Percentiles rank a stretch among this genome's conserved stretches.
Conservation (phyloP, 1,139 yeast genomes). For the Sugiyamaella neomexicana region DNA sequence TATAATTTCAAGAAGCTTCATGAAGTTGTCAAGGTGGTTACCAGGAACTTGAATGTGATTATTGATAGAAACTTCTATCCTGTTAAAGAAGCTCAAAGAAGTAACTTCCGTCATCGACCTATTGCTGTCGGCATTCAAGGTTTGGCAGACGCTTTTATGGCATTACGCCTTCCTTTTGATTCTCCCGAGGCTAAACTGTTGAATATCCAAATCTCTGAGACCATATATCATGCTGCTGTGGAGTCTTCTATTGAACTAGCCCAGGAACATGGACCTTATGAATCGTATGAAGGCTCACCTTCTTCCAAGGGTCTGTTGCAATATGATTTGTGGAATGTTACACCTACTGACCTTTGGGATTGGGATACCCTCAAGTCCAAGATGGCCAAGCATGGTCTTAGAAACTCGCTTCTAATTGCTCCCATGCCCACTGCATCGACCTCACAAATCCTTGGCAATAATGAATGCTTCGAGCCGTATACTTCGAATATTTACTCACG, state of each 20-base stretch:
- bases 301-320: conserved; percentile 78
- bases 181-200: conserved; percentile 67
- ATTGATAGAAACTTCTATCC: conserved; percentile 83
- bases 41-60: conserved; percentile 70
- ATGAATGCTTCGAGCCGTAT: conserved; percentile 89
- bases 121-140: conserved; percentile 92
- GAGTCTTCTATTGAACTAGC: conserved; percentile 82
- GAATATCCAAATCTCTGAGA: conserved; percentile 81
- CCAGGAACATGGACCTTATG: conserved; percentile 61
- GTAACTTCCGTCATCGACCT: conserved; percentile 79
- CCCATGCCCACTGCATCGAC: conserved; percentile 97
- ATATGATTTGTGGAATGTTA: conserved; percentile 76
- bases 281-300: conserved; percentile 73
- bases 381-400: conserved; percentile 61
- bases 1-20: conserved; percentile 74
- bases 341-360: conserved; percentile 70
- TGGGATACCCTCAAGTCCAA: conserved; percentile 71
- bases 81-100: conserved; percentile 61
- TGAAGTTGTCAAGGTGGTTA: conserved; percentile 68
- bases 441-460: conserved; percentile 84
- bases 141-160: conserved; percentile 79
- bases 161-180: conserved; percentile 76
- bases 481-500: conserved; percentile 86
- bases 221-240: conserved; percentile 83
- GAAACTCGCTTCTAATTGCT: conserved; percentile 82